Conservation (phyloP, 176 grass and related monocot genomes). For the Carex pumila region DNA sequence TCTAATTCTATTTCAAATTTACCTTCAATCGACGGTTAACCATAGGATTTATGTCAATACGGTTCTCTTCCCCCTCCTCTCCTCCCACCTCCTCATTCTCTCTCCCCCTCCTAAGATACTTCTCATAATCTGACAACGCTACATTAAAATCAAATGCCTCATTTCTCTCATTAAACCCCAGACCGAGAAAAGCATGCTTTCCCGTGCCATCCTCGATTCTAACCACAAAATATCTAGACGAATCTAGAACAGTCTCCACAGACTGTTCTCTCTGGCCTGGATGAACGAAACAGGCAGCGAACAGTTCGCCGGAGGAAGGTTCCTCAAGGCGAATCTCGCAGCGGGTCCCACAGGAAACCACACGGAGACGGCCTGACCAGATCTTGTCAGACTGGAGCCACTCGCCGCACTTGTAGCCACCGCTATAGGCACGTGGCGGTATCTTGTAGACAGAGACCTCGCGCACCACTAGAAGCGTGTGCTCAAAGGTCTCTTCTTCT, state of each 20-base stretch:
- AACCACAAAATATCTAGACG: slow-evolving; percentile 92
- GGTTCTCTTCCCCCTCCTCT: slow-evolving; percentile 47
- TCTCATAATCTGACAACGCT: slow-evolving; percentile 89
- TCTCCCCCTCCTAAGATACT: slow-evolving; percentile 65
- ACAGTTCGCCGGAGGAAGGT: slow-evolving; percentile 76
- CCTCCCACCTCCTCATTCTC: slow-evolving; percentile 68
- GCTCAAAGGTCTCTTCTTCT: slow-evolving; percentile 90
- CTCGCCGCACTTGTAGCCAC: slow-evolving; percentile 98
- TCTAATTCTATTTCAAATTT: not conserved
- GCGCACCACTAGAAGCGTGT: slow-evolving; percentile 92
- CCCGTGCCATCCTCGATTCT: slow-evolving; percentile 27
- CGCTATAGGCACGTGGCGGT: slow-evolving; percentile 74
- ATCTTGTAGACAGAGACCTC: slow-evolving; percentile 98
- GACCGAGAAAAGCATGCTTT: slow-evolving; percentile 89
- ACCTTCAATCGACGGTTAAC: slow-evolving; percentile 95
- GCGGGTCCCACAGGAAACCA: slow-evolving; percentile 78
- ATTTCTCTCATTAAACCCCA: slow-evolving; percentile 91
- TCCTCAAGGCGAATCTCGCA: slow-evolving; percentile 85
- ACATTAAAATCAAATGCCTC: slow-evolving; percentile 99
- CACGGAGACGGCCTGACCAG: slow-evolving; percentile 93
- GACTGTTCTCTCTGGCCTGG: slow-evolving; percentile 24
- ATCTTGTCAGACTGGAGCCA: slow-evolving; percentile 98
- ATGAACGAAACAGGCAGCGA: slow-evolving; percentile 33
- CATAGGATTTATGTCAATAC: slow-evolving; percentile 80
- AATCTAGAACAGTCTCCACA: slow-evolving; percentile 39